These are phyloP conservation scores for Chrysanthemum lavandulifolium DNA, from an alignment of 129 eudicot genomes.

Conservation along the genomic window DNA sequence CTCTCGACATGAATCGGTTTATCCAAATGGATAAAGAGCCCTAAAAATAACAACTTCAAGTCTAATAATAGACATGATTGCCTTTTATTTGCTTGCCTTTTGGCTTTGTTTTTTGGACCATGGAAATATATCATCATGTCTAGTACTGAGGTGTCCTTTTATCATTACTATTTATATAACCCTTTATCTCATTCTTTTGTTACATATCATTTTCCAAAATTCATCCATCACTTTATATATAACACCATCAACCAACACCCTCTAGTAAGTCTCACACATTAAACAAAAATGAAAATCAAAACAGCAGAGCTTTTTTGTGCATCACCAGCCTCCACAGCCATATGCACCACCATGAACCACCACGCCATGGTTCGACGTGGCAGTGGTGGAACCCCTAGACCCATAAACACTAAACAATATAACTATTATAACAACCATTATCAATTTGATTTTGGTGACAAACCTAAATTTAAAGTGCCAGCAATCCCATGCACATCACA, in stretches of 20 bases:
- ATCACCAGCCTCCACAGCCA: conserved; percentile 55
- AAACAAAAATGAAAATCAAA: conserved; percentile 38
- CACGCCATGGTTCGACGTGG: conserved; percentile 37
- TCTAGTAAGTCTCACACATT: conserved; percentile 21
- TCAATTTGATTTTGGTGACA: conserved; percentile 38
- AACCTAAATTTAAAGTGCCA: conserved; percentile 34
- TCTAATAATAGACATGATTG: conserved; percentile 16
- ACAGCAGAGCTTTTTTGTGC: conserved; percentile 43
- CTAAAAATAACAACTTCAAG: conserved; percentile 3
- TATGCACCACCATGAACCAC: conserved; percentile 45
- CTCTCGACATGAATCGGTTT: too few relatives aligned
- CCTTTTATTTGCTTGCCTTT: conserved; percentile 8
- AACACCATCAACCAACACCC: conserved; percentile 20
- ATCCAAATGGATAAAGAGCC: background rate
- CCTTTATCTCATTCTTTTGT: background rate
- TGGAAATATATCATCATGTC: conserved; percentile 26
- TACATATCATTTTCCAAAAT: background rate
- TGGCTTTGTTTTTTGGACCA: conserved; percentile 17
- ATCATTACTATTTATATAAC: conserved; percentile 12
- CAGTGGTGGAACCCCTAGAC: conserved; percentile 15
- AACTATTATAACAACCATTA: conserved; percentile 34
- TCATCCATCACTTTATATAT: conserved; percentile 21
- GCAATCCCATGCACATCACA: conserved; percentile 36
- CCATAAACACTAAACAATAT: conserved; percentile 28
- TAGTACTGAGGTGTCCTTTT: conserved; percentile 26